Base-by-base conservation (phyloP, 1,284 basidiomycete genomes). In the Agroathelia rolfsii region DNA sequence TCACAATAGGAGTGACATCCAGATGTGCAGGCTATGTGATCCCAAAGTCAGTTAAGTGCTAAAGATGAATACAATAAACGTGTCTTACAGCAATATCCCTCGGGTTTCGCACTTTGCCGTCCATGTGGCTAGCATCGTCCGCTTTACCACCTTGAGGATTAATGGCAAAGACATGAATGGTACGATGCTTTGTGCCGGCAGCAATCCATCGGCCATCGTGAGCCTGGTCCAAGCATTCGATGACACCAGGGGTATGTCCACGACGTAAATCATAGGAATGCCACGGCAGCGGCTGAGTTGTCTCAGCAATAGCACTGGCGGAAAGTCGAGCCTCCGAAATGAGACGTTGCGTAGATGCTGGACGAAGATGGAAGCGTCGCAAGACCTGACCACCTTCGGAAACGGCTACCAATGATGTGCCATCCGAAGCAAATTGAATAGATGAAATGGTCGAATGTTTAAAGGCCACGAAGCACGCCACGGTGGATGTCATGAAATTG, bases 61-160 rank as follows among this genome's bases (percentile, higher is more conserved):
- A 12, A 23, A 16, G 22, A 15, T 6, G 9, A 39, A 29, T 12
- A 13, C 37, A 21, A 23, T 8, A 31, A 24, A 28, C 20, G 34
- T 10, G 20, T 52, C 66, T 46, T 45, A 77, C 78, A n/a, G n/a
- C n/a, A 36, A 68, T 44, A 32, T 65, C 62, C 6, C 55, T 51
- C 2, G 61, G 54, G 43, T 86, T 82, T 47, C 60, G 50, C 0
- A 83, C 71, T 46, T 57, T 62, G 3, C 66, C 65, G 21, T 69
- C 61, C 22, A 76, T 48, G 56, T 88, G 83, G 36, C 76, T 80
- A n/a, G 51, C 47, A 6, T 69, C 57, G 48, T 82, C 72, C 0
- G 80, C 63, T 32, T 61, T 62, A 3, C 87, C 84, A 1, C 84
- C 85, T 35, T 75, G 75, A 0, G 84, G 83, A 46, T 83, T 79